Conservation (phyloP, 2,329 filamentous ascomycete genomes). For the Aspergillus phoenicis region DNA sequence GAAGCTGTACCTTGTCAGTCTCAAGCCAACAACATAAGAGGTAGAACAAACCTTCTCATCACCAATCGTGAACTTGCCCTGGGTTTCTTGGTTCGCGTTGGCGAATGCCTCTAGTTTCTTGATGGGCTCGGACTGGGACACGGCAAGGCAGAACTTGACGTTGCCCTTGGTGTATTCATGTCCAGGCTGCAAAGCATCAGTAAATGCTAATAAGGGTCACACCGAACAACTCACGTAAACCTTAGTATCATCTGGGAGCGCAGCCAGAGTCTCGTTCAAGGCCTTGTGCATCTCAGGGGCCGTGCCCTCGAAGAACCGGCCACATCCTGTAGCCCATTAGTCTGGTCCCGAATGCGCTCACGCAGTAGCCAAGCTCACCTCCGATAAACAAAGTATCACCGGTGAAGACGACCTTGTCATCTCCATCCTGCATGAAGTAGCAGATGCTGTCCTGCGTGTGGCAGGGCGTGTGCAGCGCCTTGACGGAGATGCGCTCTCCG, state of each 20-base stretch:
- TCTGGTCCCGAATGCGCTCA: background rate
- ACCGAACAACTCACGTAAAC: slow-evolving; percentile 69
- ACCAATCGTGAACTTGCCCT: slow-evolving; percentile 93
- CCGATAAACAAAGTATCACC: slow-evolving; percentile 96
- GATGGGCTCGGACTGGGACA: slow-evolving; percentile 73
- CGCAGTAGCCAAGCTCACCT: slow-evolving; percentile 53
- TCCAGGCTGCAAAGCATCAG: slow-evolving; percentile 64
- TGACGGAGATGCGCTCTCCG: slow-evolving; percentile 77
- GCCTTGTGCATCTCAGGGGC: slow-evolving; percentile 90
- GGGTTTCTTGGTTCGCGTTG: slow-evolving; percentile 79
- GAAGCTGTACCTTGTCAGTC: slow-evolving; percentile 57
- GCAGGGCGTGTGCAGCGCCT: slow-evolving; percentile 90
- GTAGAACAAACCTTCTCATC: slow-evolving; percentile 79
- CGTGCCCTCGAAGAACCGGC: slow-evolving; percentile 92
- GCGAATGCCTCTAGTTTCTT: slow-evolving; percentile 77
- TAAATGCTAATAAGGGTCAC: background rate
- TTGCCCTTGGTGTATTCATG: slow-evolving; percentile 99
- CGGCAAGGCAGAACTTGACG: slow-evolving; percentile 79
- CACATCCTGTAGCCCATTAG: slow-evolving; percentile 68
- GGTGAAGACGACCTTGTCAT: slow-evolving; percentile 79
- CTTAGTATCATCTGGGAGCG: slow-evolving; percentile 84
- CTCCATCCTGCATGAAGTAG: slow-evolving; percentile 81
- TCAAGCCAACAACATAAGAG: background rate
- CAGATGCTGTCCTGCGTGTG: slow-evolving; percentile 99
- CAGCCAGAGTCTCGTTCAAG: slow-evolving; percentile 79